Evolutionary conservation across 2,329 filamentous ascomycete species (phyloP), one percentile per base, ranked within the genome.

Genomic region (Penicillium sp.): DNA sequence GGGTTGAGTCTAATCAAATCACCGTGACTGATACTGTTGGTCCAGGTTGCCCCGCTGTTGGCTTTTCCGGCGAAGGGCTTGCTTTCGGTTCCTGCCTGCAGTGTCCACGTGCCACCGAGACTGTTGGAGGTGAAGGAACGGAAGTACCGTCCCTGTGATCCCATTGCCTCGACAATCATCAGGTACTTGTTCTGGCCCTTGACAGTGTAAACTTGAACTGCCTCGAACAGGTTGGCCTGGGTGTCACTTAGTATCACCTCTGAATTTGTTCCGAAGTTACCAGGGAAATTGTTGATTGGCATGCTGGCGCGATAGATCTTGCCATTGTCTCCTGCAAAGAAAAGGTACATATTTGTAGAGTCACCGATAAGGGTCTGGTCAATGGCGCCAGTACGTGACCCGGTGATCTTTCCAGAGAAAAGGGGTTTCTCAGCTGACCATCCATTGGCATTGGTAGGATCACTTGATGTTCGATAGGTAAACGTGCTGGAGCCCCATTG

Each of bases 261-360:
- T 0, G 75, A 80, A 0, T 75, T 53, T 0, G 76, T 73, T 57
- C 85, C 84, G 65, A 88, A 87, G 68, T 69, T 79, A 36, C 80
- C 78, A 0, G 86, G 86, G 77, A 88, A 88, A 58, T 82, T 80
- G 44, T 70, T 78, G 25, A 87, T 81, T 36, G 85, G 78, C 83
- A 87, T 88, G 66, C 78, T 82, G 50, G 84, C 68, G 1, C 85
- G 79, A 73, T 88, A 88, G 66, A 88, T 85, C 43, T 80, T 81
- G 68, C 86, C 86, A 59, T 88, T 86, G 71, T 88, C 86, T 8
- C 84, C 86, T 0, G 79, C 78, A 62, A 88, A 88, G 80, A 88
- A 88, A 5, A 88, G 75, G 62, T 87, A 87, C 83, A 87, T 87
- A 71, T 82, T 80, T 7, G 67, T 70, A 66, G 71, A 71, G 68